A percentile compares a stretch with the other conserved stretches of the same genome.
Evolutionary conservation across 2,329 filamentous ascomycete species (phyloP).

Genomic region (Aspergillus unguis): DNA sequence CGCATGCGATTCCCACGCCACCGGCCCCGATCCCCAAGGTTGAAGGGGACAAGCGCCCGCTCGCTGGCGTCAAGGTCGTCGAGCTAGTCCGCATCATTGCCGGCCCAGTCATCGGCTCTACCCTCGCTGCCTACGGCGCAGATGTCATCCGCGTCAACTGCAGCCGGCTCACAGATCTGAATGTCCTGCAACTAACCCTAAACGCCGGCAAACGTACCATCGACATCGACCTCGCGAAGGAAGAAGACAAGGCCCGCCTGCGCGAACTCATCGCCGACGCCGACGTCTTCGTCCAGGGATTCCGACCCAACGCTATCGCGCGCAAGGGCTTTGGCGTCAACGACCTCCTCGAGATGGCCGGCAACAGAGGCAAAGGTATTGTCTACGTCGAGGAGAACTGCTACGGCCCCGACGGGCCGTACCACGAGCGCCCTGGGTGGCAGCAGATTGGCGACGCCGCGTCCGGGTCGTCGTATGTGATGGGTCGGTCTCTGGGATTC

Average conservation of each 20-base stretch:
- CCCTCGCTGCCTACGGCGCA: conserved; percentile 45
- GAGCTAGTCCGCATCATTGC: conserved; percentile 42
- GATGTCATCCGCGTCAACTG: conserved; percentile 49
- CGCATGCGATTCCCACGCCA: not conserved
- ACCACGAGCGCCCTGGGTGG: conserved; percentile 46
- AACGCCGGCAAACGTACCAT: conserved; percentile 15
- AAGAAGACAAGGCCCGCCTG: conserved; percentile 38
- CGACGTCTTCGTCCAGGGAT: conserved; percentile 54
- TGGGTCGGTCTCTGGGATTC: conserved; percentile 25
- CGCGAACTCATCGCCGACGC: conserved; percentile 46
- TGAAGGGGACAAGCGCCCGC: conserved; percentile 27
- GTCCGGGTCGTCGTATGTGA: conserved; percentile 33
- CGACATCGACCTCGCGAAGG: conserved; percentile 46
- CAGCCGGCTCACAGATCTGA: not conserved
- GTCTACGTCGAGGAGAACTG: conserved; percentile 50
- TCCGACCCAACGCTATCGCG: conserved; percentile 43
- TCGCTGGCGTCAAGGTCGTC: conserved; percentile 50
- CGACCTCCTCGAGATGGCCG: conserved; percentile 36
- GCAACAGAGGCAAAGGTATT: conserved; percentile 40
- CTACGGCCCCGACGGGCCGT: conserved; percentile 49
- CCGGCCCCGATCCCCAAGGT: not conserved
- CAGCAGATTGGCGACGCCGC: conserved; percentile 49
- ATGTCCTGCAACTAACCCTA: conserved; percentile 6
- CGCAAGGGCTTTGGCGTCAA: conserved; percentile 5
- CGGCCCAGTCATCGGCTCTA: conserved; percentile 42